Conservation (phyloP, 495 filamentous ascomycete genomes). For the Chaetomidium leptoderma region DNA sequence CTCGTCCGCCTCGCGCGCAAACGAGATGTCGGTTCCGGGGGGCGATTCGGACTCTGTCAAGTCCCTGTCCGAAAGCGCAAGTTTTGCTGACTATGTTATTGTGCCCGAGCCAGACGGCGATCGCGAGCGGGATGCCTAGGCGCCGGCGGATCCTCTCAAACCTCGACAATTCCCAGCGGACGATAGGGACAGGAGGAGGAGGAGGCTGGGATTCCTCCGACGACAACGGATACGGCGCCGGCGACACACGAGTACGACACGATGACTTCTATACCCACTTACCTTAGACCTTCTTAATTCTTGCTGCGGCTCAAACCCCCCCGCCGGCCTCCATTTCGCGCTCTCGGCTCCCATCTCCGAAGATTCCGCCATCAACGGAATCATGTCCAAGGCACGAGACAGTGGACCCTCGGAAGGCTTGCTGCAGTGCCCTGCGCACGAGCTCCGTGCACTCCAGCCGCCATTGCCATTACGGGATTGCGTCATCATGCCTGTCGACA, state of each 20-base stretch:
- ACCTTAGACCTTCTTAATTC: slow-evolving; percentile 12
- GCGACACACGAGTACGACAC: slow-evolving; percentile 10
- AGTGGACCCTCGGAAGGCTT: not conserved
- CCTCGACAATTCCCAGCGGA: no score
- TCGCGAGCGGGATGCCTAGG: slow-evolving; percentile 33
- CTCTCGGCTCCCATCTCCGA: not conserved
- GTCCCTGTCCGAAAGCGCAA: slow-evolving; percentile 29
- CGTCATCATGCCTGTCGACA: not conserved
- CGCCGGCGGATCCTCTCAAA: not conserved
- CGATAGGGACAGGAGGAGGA: no score
- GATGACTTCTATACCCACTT: slow-evolving; percentile 17
- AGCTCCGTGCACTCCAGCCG: not conserved
- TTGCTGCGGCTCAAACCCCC: not conserved
- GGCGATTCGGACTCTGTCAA: slow-evolving; percentile 26
- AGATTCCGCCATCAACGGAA: not conserved
- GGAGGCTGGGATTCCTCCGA: not conserved
- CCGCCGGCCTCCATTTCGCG: not conserved
- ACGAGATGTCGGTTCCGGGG: not conserved
- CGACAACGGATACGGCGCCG: not conserved
- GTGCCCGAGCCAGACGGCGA: slow-evolving; percentile 36
- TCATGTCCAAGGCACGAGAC: not conserved
- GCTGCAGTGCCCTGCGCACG: not conserved
- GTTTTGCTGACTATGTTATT: slow-evolving; percentile 36
- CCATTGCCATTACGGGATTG: not conserved
- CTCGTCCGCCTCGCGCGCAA: slow-evolving; percentile 7